Evolutionary conservation across 1,284 basidiomycete species (phyloP).

Genomic region (Pyrrhoderma noxium): DNA sequence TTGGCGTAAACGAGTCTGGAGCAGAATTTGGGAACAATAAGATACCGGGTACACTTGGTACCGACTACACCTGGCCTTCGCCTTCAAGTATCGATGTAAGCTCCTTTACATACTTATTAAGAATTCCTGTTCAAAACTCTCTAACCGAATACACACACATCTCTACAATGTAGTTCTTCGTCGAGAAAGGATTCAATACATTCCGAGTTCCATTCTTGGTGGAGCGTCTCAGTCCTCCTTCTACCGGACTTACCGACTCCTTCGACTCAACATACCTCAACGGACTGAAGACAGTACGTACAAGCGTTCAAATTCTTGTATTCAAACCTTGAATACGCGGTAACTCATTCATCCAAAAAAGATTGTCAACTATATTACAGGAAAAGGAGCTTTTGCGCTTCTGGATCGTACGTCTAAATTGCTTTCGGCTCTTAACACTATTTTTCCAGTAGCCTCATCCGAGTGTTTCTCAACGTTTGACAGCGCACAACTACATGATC

Average conservation of each 20-base stretch:
- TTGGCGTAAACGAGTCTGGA: constrained; percentile 57
- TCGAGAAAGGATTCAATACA: constrained; percentile 46
- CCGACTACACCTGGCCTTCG: constrained; percentile 43
- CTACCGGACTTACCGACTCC: constrained; percentile 42
- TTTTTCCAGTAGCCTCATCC: background rate
- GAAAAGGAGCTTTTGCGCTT: constrained; percentile 48
- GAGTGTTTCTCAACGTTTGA: constrained; percentile 10
- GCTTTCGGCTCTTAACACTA: background rate
- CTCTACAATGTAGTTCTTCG: constrained; percentile 12
- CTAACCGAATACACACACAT: background rate
- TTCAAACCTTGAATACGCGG: background rate
- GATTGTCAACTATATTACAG: constrained; percentile 53
- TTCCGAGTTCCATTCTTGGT: constrained; percentile 57
- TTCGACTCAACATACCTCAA: constrained; percentile 47
- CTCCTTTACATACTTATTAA: constrained; percentile 5
- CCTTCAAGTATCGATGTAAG: constrained; percentile 39
- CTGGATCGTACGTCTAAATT: constrained; percentile 41
- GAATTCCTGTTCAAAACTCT: background rate
- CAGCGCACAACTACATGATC: constrained; percentile 55
- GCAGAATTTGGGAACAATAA: constrained; percentile 45
- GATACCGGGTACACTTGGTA: constrained; percentile 43
- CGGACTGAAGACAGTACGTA: constrained; percentile 38
- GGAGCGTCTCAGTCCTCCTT: constrained; percentile 43
- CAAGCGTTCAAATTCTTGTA: constrained; percentile 14
- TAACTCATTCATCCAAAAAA: constrained; percentile 2